Percentiles rank a stretch among this genome's conserved stretches.
phyloP scores from a whole-genome alignment of 495 filamentous ascomycete species.

The Penicillium malachiteum region DNA sequence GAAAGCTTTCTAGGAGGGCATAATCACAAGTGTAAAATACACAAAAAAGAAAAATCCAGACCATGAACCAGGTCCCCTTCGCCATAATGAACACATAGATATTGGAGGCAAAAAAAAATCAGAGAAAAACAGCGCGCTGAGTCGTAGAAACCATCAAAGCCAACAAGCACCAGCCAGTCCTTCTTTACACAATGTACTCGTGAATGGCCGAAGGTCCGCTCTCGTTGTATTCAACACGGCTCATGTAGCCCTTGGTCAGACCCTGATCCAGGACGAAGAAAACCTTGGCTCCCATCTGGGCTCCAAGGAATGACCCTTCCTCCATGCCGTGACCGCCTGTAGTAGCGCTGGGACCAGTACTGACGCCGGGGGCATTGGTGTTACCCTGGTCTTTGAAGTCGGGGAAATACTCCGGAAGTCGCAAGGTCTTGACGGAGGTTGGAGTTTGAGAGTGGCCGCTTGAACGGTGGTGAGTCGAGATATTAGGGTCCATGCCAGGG shows the following conservation, averaged over 20 bases:
- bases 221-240: constrained; percentile 74
- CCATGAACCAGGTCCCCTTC: constrained; percentile 13
- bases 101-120: constrained; percentile 1
- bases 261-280: constrained; percentile 73
- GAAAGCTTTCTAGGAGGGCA: background rate
- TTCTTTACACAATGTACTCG: constrained; percentile 39
- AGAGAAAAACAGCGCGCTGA: constrained; percentile 11
- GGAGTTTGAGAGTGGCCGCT: constrained; percentile 85
- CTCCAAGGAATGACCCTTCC: constrained; percentile 77
- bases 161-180: background rate
- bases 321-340: constrained; percentile 50
- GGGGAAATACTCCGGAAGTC: constrained; percentile 81
- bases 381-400: constrained; percentile 85
- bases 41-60: constrained; percentile 14
- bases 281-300: constrained; percentile 74
- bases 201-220: constrained; percentile 70
- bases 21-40: background rate
- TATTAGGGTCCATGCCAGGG: constrained; percentile 37
- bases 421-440: constrained; percentile 74
- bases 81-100: constrained; percentile 12
- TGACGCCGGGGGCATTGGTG: constrained; percentile 39
- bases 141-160: constrained; percentile 12
- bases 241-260: constrained; percentile 69
- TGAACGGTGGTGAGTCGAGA: constrained; percentile 53
- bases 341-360: constrained; percentile 23